phyloP scores from a whole-genome alignment of 2,329 filamentous ascomycete species.

The Clarireedia paspali region DNA sequence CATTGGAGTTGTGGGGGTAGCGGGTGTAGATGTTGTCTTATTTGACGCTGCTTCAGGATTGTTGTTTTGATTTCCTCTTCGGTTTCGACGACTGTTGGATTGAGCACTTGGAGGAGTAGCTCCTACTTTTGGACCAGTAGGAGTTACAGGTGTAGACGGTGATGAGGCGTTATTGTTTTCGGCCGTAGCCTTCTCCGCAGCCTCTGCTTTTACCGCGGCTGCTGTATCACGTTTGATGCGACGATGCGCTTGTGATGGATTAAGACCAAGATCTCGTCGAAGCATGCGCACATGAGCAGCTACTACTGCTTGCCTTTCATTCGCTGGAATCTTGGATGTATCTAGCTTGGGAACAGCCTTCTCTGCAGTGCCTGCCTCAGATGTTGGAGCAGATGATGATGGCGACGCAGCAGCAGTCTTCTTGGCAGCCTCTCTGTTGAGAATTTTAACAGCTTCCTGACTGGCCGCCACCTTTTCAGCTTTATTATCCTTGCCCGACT shows the following conservation, averaged over 20 bases:
- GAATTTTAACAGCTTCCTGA: conserved; percentile 55
- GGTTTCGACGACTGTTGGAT: conserved; percentile 19
- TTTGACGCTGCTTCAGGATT: conserved; percentile 19
- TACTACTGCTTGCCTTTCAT: conserved; percentile 38
- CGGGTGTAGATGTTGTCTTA: conserved; percentile 15
- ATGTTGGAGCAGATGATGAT: conserved; percentile 4
- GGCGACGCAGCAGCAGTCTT: conserved; percentile 35
- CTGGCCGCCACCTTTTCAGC: conserved; percentile 50
- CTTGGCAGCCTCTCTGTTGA: conserved; percentile 49
- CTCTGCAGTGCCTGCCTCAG: conserved; percentile 15
- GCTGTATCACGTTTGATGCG: conserved; percentile 47
- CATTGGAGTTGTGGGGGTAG: conserved; percentile 28
- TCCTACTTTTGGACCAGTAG: conserved; percentile 28
- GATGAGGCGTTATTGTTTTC: conserved; percentile 6
- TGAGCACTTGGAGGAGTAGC: conserved; percentile 15
- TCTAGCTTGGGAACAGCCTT: conserved; percentile 42
- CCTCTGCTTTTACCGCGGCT: conserved; percentile 25
- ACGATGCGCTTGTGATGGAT: conserved; percentile 53
- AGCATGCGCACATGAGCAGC: conserved; percentile 56
- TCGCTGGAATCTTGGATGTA: conserved; percentile 35
- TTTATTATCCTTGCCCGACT: conserved; percentile 55
- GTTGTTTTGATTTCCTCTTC: conserved; percentile 32
- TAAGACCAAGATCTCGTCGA: conserved; percentile 58
- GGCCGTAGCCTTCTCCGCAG: conserved; percentile 13
- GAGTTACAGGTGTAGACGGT: conserved; percentile 11